phyloP scores from a whole-genome alignment of 306 rosid genomes.

The Cucurbita pepo region DNA sequence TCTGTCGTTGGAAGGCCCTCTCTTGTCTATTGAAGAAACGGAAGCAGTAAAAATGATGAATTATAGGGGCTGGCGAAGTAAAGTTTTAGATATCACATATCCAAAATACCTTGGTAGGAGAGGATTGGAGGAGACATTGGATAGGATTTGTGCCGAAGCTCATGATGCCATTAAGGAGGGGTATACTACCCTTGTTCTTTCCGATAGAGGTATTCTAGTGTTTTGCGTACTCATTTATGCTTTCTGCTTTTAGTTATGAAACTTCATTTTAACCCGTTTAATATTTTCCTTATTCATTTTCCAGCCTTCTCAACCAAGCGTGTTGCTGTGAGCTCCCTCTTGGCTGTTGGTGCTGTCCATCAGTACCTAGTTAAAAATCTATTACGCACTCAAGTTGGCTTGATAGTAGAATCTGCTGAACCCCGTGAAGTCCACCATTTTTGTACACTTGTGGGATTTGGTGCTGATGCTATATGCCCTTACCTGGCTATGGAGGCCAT shows the following conservation, averaged over 20 bases:
- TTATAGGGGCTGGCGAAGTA: constrained; percentile 77
- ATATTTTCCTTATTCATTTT: background rate
- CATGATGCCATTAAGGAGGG: constrained; percentile 72
- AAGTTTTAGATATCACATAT: constrained; percentile 84
- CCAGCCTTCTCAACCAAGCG: constrained; percentile 70
- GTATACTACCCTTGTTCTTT: constrained; percentile 68
- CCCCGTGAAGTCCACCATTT: constrained; percentile 99
- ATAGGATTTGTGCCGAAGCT: constrained; percentile 72
- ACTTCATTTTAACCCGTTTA: background rate
- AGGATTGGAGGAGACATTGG: constrained; percentile 80
- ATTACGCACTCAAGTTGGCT: constrained; percentile 87
- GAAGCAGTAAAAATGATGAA: constrained; percentile 80
- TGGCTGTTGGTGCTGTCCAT: constrained; percentile 95
- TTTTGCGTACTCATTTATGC: background rate
- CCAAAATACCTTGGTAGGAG: constrained; percentile 54
- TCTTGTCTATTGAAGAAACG: constrained; percentile 59
- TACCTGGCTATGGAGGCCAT: constrained; percentile 82
- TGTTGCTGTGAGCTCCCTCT: constrained; percentile 86
- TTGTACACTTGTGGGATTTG: constrained; percentile 91
- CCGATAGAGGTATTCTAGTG: constrained; percentile 76
- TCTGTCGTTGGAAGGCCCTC: constrained; percentile 82
- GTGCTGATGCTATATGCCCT: constrained; percentile 93
- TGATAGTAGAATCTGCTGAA: constrained; percentile 92
- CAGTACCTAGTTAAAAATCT: constrained; percentile 79
- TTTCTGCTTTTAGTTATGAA: background rate